Evolutionary conservation across 2,329 filamentous ascomycete species (phyloP), one percentile per base, ranked within the genome.

Genomic region (Xylaria sp.): DNA sequence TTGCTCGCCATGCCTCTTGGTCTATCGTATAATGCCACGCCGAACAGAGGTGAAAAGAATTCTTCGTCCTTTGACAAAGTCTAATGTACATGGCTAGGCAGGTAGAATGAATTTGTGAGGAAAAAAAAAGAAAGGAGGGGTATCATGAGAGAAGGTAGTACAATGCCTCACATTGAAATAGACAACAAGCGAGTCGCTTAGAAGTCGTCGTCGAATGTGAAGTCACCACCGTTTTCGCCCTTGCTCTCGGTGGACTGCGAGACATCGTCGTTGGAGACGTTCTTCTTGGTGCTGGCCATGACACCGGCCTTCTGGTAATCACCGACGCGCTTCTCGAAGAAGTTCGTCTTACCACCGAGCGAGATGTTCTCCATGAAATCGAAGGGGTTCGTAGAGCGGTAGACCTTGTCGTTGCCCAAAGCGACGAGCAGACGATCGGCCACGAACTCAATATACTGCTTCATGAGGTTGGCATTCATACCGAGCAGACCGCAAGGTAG

Each of bases 361-460:
- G 96, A 98, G 82, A 99, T 99, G 84, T 97, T 97, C 88, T 99
- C 96, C 96, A 99, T 99, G 83, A 99, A 99, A 87, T 99, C 96
- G 80, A 99, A 99, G 79, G 96, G 96, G 85, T 99, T 99, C 80
- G 90, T 88, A 29, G 91, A 86, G 79, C 96, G 92, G 89, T 97
- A 99, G 76, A 92, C 86, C 87, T 97, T 98, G 75, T 92, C 88
- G 82, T 97, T 97, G 77, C 96, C 96, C 53, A 99, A 92, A 36
- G 96, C 90, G 66, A 98, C 85, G 39, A 99, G 89, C 39, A 99
- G 91, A 75, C 96, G 92, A 81, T 99, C 96, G 71, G 96, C 96
- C 55, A 99, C 96, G 76, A 99, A 99, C 88, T 99, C 96, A 74
- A 99, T 99, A 87, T 99, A 99, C 84, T 98, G 95, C 87, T 96